Evolutionary conservation across 139 green algal genomes (phyloP).

Genomic region (Chlamydomonas eustigma): DNA sequence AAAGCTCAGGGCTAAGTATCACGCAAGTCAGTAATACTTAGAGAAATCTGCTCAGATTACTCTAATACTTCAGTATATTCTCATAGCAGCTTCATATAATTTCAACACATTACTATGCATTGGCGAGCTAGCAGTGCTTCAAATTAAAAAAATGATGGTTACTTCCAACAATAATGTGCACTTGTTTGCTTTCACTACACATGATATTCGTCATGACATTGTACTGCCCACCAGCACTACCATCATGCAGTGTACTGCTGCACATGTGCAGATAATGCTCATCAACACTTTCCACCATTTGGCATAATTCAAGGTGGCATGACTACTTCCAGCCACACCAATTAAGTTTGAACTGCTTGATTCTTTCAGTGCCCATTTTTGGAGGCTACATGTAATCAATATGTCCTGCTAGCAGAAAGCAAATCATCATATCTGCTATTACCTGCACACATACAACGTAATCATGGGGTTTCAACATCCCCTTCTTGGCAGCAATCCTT

Average conservation of each 20-base stretch:
- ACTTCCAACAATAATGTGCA: background rate
- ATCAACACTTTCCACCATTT: background rate
- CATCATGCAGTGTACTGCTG: too few relatives aligned
- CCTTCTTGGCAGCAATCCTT: conserved; percentile 43
- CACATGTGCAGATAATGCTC: too few relatives aligned
- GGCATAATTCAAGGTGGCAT: background rate
- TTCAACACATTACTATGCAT: too few relatives aligned
- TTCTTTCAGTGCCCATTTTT: too few relatives aligned
- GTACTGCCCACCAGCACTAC: too few relatives aligned
- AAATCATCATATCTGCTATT: background rate
- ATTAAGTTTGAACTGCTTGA: background rate
- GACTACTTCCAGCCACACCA: background rate
- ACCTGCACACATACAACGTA: conserved; percentile 63
- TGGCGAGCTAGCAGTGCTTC: background rate
- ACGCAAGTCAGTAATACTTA: background rate
- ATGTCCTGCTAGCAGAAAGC: background rate
- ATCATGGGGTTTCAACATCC: conserved; percentile 63
- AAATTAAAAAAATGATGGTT: background rate
- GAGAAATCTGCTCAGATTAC: background rate
- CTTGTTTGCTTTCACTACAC: background rate
- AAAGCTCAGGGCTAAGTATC: background rate
- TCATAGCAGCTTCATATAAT: too few relatives aligned
- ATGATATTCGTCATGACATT: background rate
- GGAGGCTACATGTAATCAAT: too few relatives aligned
- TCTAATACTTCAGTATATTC: background rate